Conservation (phyloP, 306 rosid genomes). For the Styphnolobium japonicum region DNA sequence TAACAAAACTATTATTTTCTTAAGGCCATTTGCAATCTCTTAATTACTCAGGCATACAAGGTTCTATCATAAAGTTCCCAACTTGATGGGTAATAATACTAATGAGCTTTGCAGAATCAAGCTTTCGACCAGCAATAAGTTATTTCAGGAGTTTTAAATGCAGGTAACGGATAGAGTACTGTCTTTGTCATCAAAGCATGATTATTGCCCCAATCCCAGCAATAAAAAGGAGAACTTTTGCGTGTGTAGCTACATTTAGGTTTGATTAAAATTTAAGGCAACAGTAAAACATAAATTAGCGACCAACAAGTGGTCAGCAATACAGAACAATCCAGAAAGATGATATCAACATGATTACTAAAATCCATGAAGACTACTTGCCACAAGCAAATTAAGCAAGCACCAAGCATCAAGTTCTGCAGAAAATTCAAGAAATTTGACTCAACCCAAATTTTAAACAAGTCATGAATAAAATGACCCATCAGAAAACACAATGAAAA, state of each 20-base stretch:
- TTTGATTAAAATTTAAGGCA: neutral
- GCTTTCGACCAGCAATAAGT: neutral
- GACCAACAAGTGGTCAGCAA: neutral
- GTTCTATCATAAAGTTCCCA: slow-evolving; percentile 3
- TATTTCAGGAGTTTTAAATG: neutral
- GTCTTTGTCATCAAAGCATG: neutral
- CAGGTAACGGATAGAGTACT: neutral
- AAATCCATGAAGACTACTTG: neutral
- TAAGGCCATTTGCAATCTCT: neutral
- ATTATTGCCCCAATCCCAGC: neutral
- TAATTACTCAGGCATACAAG: neutral
- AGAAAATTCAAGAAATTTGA: slow-evolving; percentile 14
- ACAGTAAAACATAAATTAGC: neutral
- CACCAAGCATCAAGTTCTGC: neutral
- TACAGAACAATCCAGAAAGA: neutral
- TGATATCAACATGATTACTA: no score
- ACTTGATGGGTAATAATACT: neutral
- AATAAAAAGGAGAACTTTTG: neutral
- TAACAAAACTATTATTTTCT: slow-evolving; percentile 2
- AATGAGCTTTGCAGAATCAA: neutral
- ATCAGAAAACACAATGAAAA: slow-evolving; percentile 2
- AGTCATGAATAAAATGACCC: slow-evolving; percentile 5
- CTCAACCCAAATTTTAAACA: slow-evolving; percentile 9
- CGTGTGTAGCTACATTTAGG: neutral
- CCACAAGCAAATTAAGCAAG: neutral